phyloP scores from a whole-genome alignment of 106 monocot species.

The Dendrobium catenatum region DNA sequence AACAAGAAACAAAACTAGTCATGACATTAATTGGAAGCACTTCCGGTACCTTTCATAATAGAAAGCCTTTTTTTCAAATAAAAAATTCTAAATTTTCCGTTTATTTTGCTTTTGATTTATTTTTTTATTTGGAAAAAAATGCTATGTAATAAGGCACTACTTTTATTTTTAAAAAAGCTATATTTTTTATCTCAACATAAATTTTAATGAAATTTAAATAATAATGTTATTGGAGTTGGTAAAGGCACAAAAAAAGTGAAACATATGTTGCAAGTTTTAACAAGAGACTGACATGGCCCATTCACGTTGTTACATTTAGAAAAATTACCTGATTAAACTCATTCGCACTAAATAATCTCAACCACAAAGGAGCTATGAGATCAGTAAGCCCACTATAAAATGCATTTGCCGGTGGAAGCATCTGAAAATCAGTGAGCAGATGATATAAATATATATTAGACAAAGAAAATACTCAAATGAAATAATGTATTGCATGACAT shows the following conservation, averaged over 20 bases:
- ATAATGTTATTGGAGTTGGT: not conserved
- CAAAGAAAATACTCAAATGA: not conserved
- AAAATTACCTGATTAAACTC: conserved; percentile 93
- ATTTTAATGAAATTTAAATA: not conserved
- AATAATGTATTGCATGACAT: conserved; percentile 5
- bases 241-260: not conserved
- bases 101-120: not conserved
- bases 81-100: not conserved
- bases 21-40: not conserved
- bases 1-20: not conserved
- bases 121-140: not conserved
- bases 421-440: conserved; percentile 37
- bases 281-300: not conserved
- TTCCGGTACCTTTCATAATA: not conserved
- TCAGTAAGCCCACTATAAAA: conserved; percentile 86
- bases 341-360: conserved; percentile 94
- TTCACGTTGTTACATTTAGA: not conserved
- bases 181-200: not conserved
- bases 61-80: not conserved
- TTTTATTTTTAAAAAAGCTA: not conserved
- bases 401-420: conserved; percentile 90
- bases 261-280: not conserved
- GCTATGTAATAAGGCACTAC: not conserved
- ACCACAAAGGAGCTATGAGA: conserved; percentile 89
- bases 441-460: not conserved